Evolutionary conservation across 306 rosid species (phyloP), one percentile per base, ranked within the genome.

Genomic region (Benincasa hispida): DNA sequence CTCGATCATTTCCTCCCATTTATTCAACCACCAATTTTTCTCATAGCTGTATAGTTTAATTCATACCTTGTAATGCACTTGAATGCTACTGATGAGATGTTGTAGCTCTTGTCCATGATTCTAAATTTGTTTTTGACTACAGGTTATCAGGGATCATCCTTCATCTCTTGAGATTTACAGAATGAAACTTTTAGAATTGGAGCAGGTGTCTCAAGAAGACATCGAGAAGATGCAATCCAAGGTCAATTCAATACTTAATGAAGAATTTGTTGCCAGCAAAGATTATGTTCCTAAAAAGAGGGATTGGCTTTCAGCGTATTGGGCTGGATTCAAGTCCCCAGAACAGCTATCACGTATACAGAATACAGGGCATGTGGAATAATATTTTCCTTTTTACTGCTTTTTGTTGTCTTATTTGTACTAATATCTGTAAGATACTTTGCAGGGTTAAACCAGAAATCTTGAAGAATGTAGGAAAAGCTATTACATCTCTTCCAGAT

Each of bases 241-340:
- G 86, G 91, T 94, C 80, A 84, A 73, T 76, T 41, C 86, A 63
- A 94, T 91, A 83, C 91, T 94, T 55, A 90, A 90, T 80, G 96
- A 91, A 81, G 98, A 94, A 80, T 88, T 91, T 82, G 27, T 82
- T 76, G 89, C 95, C 48, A 94, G 98, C 85, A 94, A 94, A 86
- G 98, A 94, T 32, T 90, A 94, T 79, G 77, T 89, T 79, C 91
- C 95, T 3, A 88, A 87, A 83, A 83, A 88, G 84, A 88, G 97
- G 78, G 98, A 94, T 85, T 91, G 98, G 97, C 97, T 93, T 81
- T 86, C 98, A 39, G 93, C 98, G 9, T 91, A 93, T 82, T 93
- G 98, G 98, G 54, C 88, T 66, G 98, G 98, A 22, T 90, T 89
- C 82, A 94, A 94, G 88, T 86, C 98, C 63, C 98, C 98, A 30